phyloP scores from a whole-genome alignment of 495 filamentous ascomycete genomes.

The Tuber aestivum region DNA sequence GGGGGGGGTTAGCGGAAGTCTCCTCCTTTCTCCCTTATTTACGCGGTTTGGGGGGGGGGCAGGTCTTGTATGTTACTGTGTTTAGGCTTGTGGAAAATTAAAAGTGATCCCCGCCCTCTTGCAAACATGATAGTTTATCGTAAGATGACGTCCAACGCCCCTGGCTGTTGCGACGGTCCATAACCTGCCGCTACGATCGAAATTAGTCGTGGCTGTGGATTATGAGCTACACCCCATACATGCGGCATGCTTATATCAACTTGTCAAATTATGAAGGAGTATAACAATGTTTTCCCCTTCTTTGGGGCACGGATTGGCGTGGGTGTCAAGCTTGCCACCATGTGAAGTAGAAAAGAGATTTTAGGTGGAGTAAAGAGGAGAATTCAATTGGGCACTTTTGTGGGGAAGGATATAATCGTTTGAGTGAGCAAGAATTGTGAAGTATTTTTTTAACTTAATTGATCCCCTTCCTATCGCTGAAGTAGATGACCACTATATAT shows the following conservation, averaged over 20 bases:
- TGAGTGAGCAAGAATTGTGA: no score
- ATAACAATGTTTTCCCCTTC: neutral
- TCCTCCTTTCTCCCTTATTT: neutral
- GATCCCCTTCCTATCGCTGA: no score
- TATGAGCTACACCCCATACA: neutral
- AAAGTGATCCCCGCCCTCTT: neutral
- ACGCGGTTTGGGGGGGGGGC: neutral
- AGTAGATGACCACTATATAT: no score
- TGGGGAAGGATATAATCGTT: no score
- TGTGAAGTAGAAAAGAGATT: no score
- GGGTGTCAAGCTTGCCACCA: neutral
- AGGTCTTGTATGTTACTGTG: neutral
- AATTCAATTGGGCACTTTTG: no score
- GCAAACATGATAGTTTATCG: neutral
- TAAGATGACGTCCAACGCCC: neutral
- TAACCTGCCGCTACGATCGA: neutral
- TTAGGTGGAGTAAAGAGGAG: no score
- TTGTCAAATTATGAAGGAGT: neutral
- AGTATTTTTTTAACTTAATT: no score
- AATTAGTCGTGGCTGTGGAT: neutral
- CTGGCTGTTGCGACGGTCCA: conserved; percentile 1
- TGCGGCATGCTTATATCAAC: neutral
- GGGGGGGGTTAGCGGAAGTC: neutral
- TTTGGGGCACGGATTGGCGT: neutral
- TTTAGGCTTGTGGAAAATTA: neutral